Conservation (phyloP, 179 eudicot genomes). For the Monotropa hypopitys region DNA sequence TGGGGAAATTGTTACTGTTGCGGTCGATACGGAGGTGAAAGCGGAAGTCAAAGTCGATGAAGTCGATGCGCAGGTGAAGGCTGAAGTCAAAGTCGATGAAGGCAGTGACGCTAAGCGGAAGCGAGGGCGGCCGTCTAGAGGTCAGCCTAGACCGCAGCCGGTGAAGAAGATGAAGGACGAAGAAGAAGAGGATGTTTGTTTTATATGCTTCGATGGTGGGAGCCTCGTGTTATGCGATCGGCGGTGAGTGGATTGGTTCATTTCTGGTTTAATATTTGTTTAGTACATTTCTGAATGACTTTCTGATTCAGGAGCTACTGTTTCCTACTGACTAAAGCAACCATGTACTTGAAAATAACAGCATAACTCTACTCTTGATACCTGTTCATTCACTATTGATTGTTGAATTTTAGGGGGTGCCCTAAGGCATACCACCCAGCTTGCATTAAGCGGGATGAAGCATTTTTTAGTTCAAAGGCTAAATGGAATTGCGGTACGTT, state of each 20-base stretch:
- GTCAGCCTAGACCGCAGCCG: constrained; percentile 21
- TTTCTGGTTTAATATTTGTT: not conserved
- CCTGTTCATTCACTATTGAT: not conserved
- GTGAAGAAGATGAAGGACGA: constrained; percentile 34
- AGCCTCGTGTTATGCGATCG: constrained; percentile 80
- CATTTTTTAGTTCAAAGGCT: constrained; percentile 56
- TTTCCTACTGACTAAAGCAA: not conserved
- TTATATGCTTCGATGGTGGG: constrained; percentile 91
- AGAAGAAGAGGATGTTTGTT: constrained; percentile 71
- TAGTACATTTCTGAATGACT: not conserved
- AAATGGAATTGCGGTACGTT: constrained; percentile 88
- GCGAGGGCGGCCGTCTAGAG: constrained; percentile 69
- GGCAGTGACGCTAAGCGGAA: constrained; percentile 23
- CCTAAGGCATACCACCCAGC: constrained; percentile 98
- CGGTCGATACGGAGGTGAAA: constrained; percentile 5
- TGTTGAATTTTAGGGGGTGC: constrained; percentile 52
- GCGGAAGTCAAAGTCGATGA: not conserved
- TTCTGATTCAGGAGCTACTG: not conserved
- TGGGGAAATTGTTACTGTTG: not conserved
- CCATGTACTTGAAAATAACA: not conserved
- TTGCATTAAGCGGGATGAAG: constrained; percentile 81
- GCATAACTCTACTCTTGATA: not conserved
- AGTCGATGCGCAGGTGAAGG: too few relatives aligned
- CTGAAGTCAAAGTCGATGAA: not conserved
- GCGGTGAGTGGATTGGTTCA: constrained; percentile 32